These are phyloP conservation scores for Penicillium ucsense DNA, from an alignment of 495 filamentous ascomycete genomes.

Conservation along the genomic window DNA sequence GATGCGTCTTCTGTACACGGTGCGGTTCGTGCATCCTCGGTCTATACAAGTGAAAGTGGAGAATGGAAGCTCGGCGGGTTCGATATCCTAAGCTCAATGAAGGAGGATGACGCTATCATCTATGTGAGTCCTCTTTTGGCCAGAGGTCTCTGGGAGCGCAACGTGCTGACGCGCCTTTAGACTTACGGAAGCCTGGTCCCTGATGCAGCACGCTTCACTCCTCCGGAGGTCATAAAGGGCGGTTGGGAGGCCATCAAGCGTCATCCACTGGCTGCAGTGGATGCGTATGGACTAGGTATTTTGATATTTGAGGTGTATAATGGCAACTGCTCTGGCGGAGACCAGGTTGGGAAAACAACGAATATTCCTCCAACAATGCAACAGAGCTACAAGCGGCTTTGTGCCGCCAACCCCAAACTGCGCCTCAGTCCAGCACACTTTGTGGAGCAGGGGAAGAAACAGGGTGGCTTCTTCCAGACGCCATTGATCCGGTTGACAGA, in stretches of 20 bases:
- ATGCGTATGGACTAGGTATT: slow-evolving; percentile 78
- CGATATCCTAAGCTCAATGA: slow-evolving; percentile 86
- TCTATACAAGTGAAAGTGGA: slow-evolving; percentile 89
- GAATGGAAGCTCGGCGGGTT: slow-evolving; percentile 97
- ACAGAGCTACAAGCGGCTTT: slow-evolving; percentile 75
- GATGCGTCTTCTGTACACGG: slow-evolving; percentile 89
- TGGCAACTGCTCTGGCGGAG: slow-evolving; percentile 56
- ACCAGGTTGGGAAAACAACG: slow-evolving; percentile 76
- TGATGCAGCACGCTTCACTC: slow-evolving; percentile 67
- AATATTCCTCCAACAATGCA: slow-evolving; percentile 82
- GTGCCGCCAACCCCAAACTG: slow-evolving; percentile 80
- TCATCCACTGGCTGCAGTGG: slow-evolving; percentile 70
- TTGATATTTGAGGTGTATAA: slow-evolving; percentile 90
- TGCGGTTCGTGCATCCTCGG: slow-evolving; percentile 68
- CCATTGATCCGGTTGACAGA: slow-evolving; percentile 84
- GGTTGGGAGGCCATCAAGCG: slow-evolving; percentile 84
- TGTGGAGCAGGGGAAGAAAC: slow-evolving; percentile 76
- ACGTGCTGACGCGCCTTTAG: slow-evolving; percentile 29
- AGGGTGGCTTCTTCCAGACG: slow-evolving; percentile 83
- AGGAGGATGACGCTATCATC: slow-evolving; percentile 86
- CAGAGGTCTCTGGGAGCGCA: background rate
- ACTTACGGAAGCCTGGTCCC: slow-evolving; percentile 80
- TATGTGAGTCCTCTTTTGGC: slow-evolving; percentile 51
- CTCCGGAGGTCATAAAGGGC: slow-evolving; percentile 75
- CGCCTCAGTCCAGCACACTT: slow-evolving; percentile 78